Base-by-base conservation (phyloP, 495 filamentous ascomycete species). In the Rostrohypoxylon terebratum region DNA sequence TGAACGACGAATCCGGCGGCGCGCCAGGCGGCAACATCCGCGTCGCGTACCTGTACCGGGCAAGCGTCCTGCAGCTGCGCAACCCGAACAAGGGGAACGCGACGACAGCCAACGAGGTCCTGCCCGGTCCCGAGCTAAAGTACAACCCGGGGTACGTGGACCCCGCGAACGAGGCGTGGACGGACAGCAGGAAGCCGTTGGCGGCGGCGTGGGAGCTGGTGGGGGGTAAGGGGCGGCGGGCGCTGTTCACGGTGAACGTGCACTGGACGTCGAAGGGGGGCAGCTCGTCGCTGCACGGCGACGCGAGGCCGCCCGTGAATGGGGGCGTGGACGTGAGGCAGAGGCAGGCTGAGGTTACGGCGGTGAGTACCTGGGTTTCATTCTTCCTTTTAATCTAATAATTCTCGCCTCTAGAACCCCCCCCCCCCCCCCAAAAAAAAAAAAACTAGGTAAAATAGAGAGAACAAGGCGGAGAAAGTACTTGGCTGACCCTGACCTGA, bases 1-100 rank as follows among this genome's bases (percentile, higher is more conserved):
- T 80, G 18, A 65, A 87, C 73, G 78, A 81, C 74, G 51, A 77
- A 53, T 85, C 90, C 73, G 89, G 89, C 68, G 89, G 89, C 36
- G 73, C 82, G 21, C 88, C 87, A 0, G 88, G 88, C 33, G 87
- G 88, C n/a, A 90, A 91, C 75, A 90, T 91, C 81, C 87, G 89
- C 23, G 80, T 82, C 8, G 88, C 87, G 4, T 91, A 88, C 77
- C 78, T 91, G 9, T 91, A 88, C 81, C 83, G 87, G 11, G 82
- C 86, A 0, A 70, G 78, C 1, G 57, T 86, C 4, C 66, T 90
- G 34, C 81, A 75, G 13, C 82, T 89, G 28, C 82, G 81, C 59
- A 81, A 85, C 36, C 78, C 81, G 3, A 84, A 82, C 76, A 75
- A 77, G 1, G 87, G 88, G 33, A 72, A 77, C 5, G 69, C 77